A percentile compares a stretch with the other conserved stretches of the same genome.
Evolutionary conservation across 2,329 filamentous ascomycete species (phyloP).

Genomic region (Xylaria sp.): DNA sequence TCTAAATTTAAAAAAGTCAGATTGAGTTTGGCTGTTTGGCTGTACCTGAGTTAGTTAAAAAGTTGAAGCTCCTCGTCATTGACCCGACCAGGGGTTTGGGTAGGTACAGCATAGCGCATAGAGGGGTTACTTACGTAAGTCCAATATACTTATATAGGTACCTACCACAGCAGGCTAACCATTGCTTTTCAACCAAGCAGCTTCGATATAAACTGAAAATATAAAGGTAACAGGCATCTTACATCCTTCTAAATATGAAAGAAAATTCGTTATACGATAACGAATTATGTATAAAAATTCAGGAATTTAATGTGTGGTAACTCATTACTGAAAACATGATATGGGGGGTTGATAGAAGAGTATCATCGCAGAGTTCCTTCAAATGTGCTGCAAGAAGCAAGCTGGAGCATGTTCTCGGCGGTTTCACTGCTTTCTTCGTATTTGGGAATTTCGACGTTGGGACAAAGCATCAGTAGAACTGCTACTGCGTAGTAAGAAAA

Average conservation of each 20-base stretch:
- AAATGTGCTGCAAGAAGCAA: slow-evolving; percentile 19
- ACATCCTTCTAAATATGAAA: too few species aligned
- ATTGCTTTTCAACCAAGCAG: not conserved
- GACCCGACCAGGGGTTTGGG: not conserved
- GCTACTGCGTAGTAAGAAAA: too few species aligned
- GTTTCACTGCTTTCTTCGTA: not conserved
- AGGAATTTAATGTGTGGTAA: too few species aligned
- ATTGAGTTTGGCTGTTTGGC: slow-evolving; percentile 4
- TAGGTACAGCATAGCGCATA: not conserved
- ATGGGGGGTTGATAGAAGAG: not conserved
- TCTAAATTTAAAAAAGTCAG: not conserved
- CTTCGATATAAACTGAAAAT: too few species aligned
- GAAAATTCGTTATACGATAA: too few species aligned
- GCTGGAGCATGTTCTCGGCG: slow-evolving; percentile 14
- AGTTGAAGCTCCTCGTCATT: not conserved
- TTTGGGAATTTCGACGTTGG: too few species aligned
- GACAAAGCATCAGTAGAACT: too few species aligned
- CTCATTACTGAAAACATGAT: too few species aligned
- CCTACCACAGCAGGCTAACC: too few species aligned
- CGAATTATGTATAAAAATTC: too few species aligned
- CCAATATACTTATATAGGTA: not conserved
- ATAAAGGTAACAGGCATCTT: too few species aligned
- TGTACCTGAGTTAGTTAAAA: not conserved
- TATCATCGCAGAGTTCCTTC: slow-evolving; percentile 22
- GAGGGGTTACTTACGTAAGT: not conserved